Conservation (phyloP, 2,329 filamentous ascomycete genomes). For the Seiridium cupressi region DNA sequence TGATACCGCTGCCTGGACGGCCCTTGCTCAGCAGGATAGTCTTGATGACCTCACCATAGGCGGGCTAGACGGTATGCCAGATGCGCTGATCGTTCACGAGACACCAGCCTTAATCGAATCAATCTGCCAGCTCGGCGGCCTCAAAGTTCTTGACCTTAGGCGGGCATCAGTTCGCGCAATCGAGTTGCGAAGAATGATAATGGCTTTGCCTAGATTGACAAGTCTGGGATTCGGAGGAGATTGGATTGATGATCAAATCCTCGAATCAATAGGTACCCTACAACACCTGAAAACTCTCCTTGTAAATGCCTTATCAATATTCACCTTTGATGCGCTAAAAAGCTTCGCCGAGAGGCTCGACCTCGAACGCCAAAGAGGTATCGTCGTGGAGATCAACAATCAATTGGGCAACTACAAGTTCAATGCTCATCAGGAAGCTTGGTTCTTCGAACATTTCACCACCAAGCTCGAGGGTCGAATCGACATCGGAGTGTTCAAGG, state of each 20-base stretch:
- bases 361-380: slow-evolving; percentile 21
- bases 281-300: slow-evolving; percentile 48
- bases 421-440: slow-evolving; percentile 19
- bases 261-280: slow-evolving; percentile 33
- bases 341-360: slow-evolving; percentile 36
- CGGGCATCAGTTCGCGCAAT: slow-evolving; percentile 47
- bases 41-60: slow-evolving; percentile 23
- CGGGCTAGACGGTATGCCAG: slow-evolving; percentile 39
- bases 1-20: slow-evolving; percentile 17
- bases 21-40: slow-evolving; percentile 20
- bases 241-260: slow-evolving; percentile 45
- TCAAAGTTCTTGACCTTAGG: slow-evolving; percentile 52
- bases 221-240: slow-evolving; percentile 56
- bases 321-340: slow-evolving; percentile 50
- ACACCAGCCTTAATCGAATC: slow-evolving; percentile 29
- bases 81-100: slow-evolving; percentile 40
- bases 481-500: slow-evolving; percentile 28
- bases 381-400: slow-evolving; percentile 31
- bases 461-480: slow-evolving; percentile 28
- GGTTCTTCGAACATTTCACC: slow-evolving; percentile 22
- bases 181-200: slow-evolving; percentile 47
- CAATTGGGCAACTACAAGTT: slow-evolving; percentile 29
- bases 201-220: slow-evolving; percentile 46
- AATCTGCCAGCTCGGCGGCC: slow-evolving; percentile 47
- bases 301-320: slow-evolving; percentile 53